Conservation (phyloP, 768 basidiomycete genomes). For the Psilocybe sp. region DNA sequence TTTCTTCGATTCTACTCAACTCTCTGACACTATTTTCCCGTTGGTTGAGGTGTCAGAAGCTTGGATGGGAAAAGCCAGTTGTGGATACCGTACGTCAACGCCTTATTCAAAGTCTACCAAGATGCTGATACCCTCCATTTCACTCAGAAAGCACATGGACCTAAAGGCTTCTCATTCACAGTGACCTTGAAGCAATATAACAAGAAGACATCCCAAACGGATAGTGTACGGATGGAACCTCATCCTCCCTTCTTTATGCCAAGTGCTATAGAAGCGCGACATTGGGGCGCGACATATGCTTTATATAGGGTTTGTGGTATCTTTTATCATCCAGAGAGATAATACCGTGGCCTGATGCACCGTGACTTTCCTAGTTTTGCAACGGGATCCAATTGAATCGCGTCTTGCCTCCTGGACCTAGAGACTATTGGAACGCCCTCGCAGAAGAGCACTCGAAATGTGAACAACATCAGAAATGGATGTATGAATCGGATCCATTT, state of each 20-base stretch:
- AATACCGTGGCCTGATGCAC: too few relatives aligned
- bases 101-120: not conserved
- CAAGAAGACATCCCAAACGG: conserved; percentile 67
- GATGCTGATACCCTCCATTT: conserved; percentile 6
- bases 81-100: conserved; percentile 65
- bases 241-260: conserved; percentile 65
- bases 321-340: conserved; percentile 7
- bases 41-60: conserved; percentile 74
- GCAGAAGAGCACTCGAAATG: conserved; percentile 64
- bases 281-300: conserved; percentile 88
- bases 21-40: not conserved
- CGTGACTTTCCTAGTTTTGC: conserved; percentile 60
- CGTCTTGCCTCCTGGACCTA: conserved; percentile 78
- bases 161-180: conserved; percentile 57
- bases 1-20: not conserved
- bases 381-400: conserved; percentile 72
- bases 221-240: conserved; percentile 70
- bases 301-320: conserved; percentile 70
- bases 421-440: conserved; percentile 85
- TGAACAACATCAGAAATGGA: conserved; percentile 76
- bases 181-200: conserved; percentile 67
- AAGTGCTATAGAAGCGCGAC: conserved; percentile 79
- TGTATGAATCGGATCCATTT: conserved; percentile 88
- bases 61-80: conserved; percentile 81
- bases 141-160: conserved; percentile 34